Evolutionary conservation across 139 green algal genomes (phyloP), one percentile per base, ranked within the genome.

Genomic region (Coelastrella sp.): DNA sequence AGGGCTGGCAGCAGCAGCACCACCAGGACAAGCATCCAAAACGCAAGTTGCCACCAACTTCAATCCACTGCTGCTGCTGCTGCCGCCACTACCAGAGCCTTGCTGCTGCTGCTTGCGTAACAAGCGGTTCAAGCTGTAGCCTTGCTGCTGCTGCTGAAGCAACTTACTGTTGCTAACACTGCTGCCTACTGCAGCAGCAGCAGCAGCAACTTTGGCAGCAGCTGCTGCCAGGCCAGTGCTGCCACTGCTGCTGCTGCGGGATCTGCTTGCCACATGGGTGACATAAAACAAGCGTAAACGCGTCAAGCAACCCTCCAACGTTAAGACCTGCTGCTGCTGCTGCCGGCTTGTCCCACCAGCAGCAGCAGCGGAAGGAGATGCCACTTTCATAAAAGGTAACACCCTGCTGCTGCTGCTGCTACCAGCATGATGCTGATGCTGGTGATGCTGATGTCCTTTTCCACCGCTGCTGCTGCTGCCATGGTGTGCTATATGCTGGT

Each of bases 11-110:
- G 74, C 74, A 32, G 23, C 23, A 59, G 20, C 75, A 79, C 61
- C 57, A 78, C 58, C 75, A 68, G 86, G 86, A 32, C 76, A 65
- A 23, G 86, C 86, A 73, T 90, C 86, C 10, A 90, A 6, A 22
- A 90, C 71, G 86, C 86, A 90, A 17, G 58, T 90, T 14, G 73
- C 85, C 65, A 22, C 6, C 3, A 84, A 22, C 56, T 58, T 83
- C 11, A 54, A 23, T 22, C 73, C 60, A 19, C 58, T 83, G 71
- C 85, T 83, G 68, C 58, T 89, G 73, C 85, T 83, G 57, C 19
- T 65, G 68, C 73, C 74, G 68, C 59, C 82, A 47, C 83, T 68
- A 23, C 71, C 19, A 80, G 5, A 5, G 3, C 32, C 32, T 47
- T 47, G 64, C 60, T 88, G 71, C 65, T 79, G 47, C 68, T 80